Percentiles rank a stretch among this genome's conserved stretches.
phyloP scores from a whole-genome alignment of 176 grass and related monocot species.

The Canna indica region DNA sequence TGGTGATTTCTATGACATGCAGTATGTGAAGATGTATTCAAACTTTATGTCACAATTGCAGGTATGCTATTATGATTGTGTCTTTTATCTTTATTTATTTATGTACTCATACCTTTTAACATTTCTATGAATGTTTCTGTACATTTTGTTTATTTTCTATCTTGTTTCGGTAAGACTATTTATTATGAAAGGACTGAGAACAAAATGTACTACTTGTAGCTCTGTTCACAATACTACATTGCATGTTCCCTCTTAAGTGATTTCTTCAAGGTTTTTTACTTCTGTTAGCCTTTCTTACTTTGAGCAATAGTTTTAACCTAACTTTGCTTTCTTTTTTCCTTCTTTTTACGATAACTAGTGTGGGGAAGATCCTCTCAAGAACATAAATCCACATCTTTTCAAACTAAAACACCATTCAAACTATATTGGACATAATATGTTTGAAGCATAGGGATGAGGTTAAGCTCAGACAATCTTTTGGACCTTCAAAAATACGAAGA shows the following conservation, averaged over 20 bases:
- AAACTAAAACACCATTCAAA: slow-evolving; percentile 37
- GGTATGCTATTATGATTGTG: no score
- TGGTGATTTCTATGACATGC: no score
- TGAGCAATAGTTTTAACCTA: slow-evolving; percentile 32
- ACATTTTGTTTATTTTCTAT: no score
- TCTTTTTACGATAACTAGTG: slow-evolving; percentile 16
- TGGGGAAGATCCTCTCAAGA: slow-evolving; percentile 37
- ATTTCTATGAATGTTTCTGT: no score
- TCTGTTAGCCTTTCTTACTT: slow-evolving; percentile 19
- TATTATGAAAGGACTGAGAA: not conserved
- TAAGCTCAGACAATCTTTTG: no score
- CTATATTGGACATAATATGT: not conserved
- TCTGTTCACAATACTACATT: not conserved
- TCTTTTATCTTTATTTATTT: no score
- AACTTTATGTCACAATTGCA: no score
- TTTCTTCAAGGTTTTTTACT: slow-evolving; percentile 6
- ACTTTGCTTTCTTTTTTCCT: slow-evolving; percentile 26
- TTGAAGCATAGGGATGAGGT: no score
- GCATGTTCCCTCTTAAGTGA: slow-evolving; percentile 4
- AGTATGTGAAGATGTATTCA: no score
- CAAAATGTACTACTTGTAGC: not conserved
- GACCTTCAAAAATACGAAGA: no score
- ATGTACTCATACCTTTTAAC: no score
- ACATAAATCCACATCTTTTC: slow-evolving; percentile 41
- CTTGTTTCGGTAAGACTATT: no score